Conservation (phyloP, 2,329 filamentous ascomycete genomes). For the Trichoderma sp. region DNA sequence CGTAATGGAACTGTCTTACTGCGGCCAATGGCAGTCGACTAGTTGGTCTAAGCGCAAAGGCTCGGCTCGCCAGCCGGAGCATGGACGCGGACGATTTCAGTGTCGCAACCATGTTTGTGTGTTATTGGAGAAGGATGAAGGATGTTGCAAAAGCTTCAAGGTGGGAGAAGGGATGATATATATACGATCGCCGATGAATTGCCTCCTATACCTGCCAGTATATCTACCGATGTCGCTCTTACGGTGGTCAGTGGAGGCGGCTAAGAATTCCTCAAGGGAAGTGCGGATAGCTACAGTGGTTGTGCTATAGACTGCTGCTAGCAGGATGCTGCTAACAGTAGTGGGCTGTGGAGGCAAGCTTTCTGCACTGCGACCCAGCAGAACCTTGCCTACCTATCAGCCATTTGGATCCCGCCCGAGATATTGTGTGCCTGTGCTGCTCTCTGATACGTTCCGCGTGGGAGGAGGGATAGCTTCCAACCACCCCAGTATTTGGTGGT, state of each 20-base stretch:
- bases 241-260: background rate
- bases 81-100: background rate
- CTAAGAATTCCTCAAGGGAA: background rate
- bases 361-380: background rate
- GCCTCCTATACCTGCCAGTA: background rate
- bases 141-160: background rate
- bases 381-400: background rate
- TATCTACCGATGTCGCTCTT: slow-evolving; percentile 8
- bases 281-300: background rate
- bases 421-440: background rate
- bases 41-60: background rate
- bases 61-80: background rate
- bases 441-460: background rate
- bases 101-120: background rate
- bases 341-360: background rate
- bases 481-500: background rate
- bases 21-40: slow-evolving; percentile 26
- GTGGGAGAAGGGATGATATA: background rate
- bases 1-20: slow-evolving; percentile 37
- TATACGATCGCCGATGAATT: background rate
- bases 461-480: background rate
- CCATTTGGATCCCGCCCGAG: background rate
- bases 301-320: background rate
- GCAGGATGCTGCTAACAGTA: background rate
- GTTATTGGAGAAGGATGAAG: background rate